These are phyloP conservation scores for Tagetes patula DNA, from an alignment of 129 eudicot genomes.

Conservation along the genomic window DNA sequence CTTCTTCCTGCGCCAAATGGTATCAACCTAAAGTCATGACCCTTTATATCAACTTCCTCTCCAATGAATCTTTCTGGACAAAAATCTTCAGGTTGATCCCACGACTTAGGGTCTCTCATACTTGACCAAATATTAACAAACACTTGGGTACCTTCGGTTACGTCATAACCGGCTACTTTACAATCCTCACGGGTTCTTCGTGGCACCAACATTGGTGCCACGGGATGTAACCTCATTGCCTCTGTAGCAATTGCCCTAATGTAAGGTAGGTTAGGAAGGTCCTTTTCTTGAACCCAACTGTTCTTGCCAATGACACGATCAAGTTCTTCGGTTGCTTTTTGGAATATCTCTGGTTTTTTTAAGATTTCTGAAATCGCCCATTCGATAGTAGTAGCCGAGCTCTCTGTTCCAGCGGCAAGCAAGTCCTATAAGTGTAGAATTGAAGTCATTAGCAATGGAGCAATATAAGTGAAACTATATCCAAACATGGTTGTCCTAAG, in stretches of 20 bases:
- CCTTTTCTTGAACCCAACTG: constrained; percentile 41
- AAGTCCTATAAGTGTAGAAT: constrained; percentile 25
- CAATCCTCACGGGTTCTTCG: constrained; percentile 45
- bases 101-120: constrained; percentile 41
- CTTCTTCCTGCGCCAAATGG: constrained; percentile 59
- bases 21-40: constrained; percentile 43
- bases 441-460: too few species aligned
- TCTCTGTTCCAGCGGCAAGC: constrained; percentile 49
- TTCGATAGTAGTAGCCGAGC: constrained; percentile 43
- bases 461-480: too few species aligned
- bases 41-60: constrained; percentile 38
- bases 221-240: constrained; percentile 45
- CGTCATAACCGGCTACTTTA: constrained; percentile 43
- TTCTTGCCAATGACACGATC: constrained; percentile 37
- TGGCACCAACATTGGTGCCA: constrained; percentile 43
- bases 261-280: constrained; percentile 42
- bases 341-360: constrained; percentile 37
- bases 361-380: constrained; percentile 44
- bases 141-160: constrained; percentile 38
- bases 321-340: constrained; percentile 46
- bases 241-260: constrained; percentile 38
- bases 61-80: constrained; percentile 49
- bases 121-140: constrained; percentile 51
- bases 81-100: constrained; percentile 56
- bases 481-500: neutral